Evolutionary conservation across 1,139 yeast genomes (phyloP).

Genomic region (Meyerozyma sp.): DNA sequence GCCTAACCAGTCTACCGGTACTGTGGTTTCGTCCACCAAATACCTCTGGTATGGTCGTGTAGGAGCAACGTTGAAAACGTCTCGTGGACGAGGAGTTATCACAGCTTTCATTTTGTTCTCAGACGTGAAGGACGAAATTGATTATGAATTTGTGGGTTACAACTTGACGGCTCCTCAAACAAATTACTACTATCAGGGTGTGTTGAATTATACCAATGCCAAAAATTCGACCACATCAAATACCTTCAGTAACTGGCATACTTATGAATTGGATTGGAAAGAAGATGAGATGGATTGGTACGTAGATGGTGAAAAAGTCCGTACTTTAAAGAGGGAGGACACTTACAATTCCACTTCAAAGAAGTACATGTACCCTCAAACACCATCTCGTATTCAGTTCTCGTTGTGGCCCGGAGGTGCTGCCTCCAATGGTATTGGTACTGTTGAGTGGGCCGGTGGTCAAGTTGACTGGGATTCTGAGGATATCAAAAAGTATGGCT

Average conservation of each 20-base stretch:
- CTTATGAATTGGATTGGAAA: slow-evolving; percentile 78
- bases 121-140: slow-evolving; percentile 86
- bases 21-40: slow-evolving; percentile 74
- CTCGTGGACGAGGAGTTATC: slow-evolving; percentile 76
- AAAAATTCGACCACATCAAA: slow-evolving; percentile 38
- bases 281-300: slow-evolving; percentile 70
- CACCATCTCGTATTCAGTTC: slow-evolving; percentile 81
- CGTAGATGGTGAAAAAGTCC: slow-evolving; percentile 63
- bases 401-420: slow-evolving; percentile 95
- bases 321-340: slow-evolving; percentile 60
- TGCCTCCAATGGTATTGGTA: slow-evolving; percentile 60
- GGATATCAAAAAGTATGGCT: slow-evolving; percentile 71
- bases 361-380: slow-evolving; percentile 72
- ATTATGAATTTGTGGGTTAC: slow-evolving; percentile 79
- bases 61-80: slow-evolving; percentile 62
- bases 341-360: slow-evolving; percentile 66
- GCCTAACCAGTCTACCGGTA: slow-evolving; percentile 75
- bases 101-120: slow-evolving; percentile 83
- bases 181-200: slow-evolving; percentile 75
- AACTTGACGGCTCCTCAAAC: slow-evolving; percentile 63
- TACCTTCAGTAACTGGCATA: slow-evolving; percentile 68
- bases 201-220: slow-evolving; percentile 60
- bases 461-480: slow-evolving; percentile 72
- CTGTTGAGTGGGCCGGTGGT: slow-evolving; percentile 95
- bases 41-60: slow-evolving; percentile 88